These are phyloP conservation scores for Closterium sp. DNA, from an alignment of 139 green algal genomes.

Conservation along the genomic window DNA sequence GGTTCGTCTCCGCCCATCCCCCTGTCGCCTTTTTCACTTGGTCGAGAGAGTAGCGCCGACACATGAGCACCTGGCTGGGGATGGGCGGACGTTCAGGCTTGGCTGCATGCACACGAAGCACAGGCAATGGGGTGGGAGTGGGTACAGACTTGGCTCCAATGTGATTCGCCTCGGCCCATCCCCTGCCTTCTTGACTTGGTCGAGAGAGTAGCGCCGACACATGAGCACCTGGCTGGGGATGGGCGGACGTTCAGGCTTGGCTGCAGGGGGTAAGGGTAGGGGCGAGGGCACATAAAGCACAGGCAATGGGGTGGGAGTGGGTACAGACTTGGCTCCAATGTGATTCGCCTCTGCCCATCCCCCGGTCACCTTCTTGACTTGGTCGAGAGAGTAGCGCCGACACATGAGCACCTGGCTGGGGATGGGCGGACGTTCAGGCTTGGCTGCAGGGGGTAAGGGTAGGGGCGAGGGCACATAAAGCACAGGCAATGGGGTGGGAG, in stretches of 20 bases:
- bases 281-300: no score
- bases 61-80: neutral
- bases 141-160: no score
- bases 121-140: no score
- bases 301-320: no score
- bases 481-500: no score
- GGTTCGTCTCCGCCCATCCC: neutral
- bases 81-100: neutral
- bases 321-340: neutral
- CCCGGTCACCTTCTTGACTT: neutral
- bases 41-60: neutral
- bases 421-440: neutral
- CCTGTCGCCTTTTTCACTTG: neutral
- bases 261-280: no score
- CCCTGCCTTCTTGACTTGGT: neutral
- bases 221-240: neutral
- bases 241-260: no score
- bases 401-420: neutral
- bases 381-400: neutral
- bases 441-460: no score
- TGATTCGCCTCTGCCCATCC: neutral
- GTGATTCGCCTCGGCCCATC: no score
- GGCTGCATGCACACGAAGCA: no score
- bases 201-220: neutral
- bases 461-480: no score